Evolutionary conservation across 164 flowering plant species (phyloP), one percentile per base, ranked within the genome.

Genomic region (Nelumbo lutea): DNA sequence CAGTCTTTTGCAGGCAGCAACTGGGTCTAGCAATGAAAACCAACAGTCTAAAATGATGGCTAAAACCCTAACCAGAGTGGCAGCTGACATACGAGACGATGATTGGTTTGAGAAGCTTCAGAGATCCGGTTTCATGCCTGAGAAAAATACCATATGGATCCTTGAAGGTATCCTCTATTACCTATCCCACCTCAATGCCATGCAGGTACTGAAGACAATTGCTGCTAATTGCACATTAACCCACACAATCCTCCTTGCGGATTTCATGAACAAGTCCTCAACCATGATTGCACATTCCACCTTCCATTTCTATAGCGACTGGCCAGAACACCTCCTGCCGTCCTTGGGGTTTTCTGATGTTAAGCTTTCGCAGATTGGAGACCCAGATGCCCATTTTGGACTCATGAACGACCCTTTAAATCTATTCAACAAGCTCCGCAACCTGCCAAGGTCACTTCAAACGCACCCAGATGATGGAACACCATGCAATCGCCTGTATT

Each of bases 341-440:
- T 81, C 98, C 61, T 80, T 92, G 13, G 98, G 96, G 40, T 92
- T 90, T 77, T 76, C 98, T 8, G 78, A 86, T 67, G 91, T 90
- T 13, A 81, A 73, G 64, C 89, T 90, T 71, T 90, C 96, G 46
- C 96, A 92, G 68, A 84, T 92, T 73, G 98, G 98, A 14, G 98
- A 92, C 62, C 89, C 98, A 39, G 98, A 92, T 83, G 98, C 98
- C 27, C 61, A 89, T 74, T 92, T 90, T 62, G 96, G 94, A 14
- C 89, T 90, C 52, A 68, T 90, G 83, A 81, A 82, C 55, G 91
- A 92, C 69, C 98, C 90, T 13, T 61, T 79, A 63, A 92, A 88
- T 81, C 78, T 92, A 68, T 92, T 92, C 84, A 87, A 90, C 80
- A 88, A 81, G 81, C 87, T 92, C 71, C 86, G 92, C 56, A 75